Base-by-base conservation (phyloP, 2,329 filamentous ascomycete species). In the Fusarium caatingaense region DNA sequence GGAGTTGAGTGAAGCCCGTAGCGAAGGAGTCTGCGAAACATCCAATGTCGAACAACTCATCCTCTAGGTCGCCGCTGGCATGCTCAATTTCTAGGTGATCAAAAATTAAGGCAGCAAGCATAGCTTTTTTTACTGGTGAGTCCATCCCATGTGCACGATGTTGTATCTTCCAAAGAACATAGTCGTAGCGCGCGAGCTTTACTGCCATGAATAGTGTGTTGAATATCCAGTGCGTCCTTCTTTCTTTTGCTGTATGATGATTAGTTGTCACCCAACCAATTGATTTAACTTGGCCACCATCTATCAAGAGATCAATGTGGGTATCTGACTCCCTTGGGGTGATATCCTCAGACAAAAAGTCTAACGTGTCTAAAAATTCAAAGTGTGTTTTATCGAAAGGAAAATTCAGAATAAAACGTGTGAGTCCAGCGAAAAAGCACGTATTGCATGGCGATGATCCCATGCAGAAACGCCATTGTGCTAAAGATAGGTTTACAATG, bases 361-460 rank as follows among this genome's bases (percentile, higher is more conserved):
- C 32, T 5, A 37, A 6, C 1, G 5, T 37, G 2, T 37, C 16
- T 9, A 37, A 37, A 2, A 37, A 4, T 3, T 37, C 2, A 0
- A 34, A 34, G 8, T 9, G 10, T 0, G 8, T 6, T 34, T 10
- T 2, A 16, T 32, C 7, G 4, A 3, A 32, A 25, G 25, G 25
- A 25, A 25, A 8, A 2, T 8, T 25, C 2, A 16, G 8, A 16
- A 18, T 4, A 18, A 18, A 18, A 9, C 15, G 5, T 18, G 32
- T 2, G 15, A 34, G 32, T 18, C 1, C 32, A 34, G 15, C 0
- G 15, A 16, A 16, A 4, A 15, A 4, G 3, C 5, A 2, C 0
- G 2, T 1, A 5, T 34, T 5, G 0, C 0, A 1, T 34, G 0
- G 8, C 2, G 0, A 6, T 18, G 16, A 5, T 0, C 16, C 16